Evolutionary conservation across 2,329 filamentous ascomycete genomes (phyloP).

Genomic region (Venturia aucupariae): DNA sequence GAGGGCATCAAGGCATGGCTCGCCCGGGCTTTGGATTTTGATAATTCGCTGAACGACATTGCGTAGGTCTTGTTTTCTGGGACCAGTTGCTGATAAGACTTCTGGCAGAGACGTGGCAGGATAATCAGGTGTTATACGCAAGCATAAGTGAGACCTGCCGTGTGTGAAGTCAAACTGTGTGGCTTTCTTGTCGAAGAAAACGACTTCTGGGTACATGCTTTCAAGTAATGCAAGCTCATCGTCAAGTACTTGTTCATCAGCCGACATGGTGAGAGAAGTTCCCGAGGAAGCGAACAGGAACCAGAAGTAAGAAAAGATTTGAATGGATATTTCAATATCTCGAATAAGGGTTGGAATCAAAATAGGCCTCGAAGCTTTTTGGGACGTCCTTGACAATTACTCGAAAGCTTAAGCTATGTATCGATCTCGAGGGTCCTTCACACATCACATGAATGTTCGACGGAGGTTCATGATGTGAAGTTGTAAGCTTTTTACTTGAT

Average conservation of each 20-base stretch:
- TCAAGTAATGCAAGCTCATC: conserved; percentile 33
- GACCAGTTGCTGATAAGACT: conserved; percentile 29
- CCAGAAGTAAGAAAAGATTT: not conserved
- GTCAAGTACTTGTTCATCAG: not conserved
- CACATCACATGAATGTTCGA: not conserved
- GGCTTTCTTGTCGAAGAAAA: conserved; percentile 24
- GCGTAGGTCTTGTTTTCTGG: conserved; percentile 29
- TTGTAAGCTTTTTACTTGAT: not conserved
- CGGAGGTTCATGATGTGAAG: not conserved
- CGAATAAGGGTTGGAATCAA: not conserved
- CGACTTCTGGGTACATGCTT: conserved; percentile 36
- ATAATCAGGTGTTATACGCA: conserved; percentile 33
- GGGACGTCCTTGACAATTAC: not conserved
- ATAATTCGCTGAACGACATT: conserved; percentile 25
- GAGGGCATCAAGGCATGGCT: conserved; percentile 35
- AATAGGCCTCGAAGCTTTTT: not conserved
- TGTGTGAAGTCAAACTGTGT: conserved; percentile 31
- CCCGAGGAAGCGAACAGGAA: not conserved
- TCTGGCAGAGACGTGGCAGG: conserved; percentile 28
- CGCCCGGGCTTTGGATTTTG: conserved; percentile 23
- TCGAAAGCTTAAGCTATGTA: not conserved
- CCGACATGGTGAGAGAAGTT: not conserved
- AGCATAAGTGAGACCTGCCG: conserved; percentile 22
- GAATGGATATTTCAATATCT: not conserved
- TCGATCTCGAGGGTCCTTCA: not conserved